These are phyloP conservation scores for Carallia brachiata DNA, from an alignment of 345 rosid species.

Conservation along the genomic window DNA sequence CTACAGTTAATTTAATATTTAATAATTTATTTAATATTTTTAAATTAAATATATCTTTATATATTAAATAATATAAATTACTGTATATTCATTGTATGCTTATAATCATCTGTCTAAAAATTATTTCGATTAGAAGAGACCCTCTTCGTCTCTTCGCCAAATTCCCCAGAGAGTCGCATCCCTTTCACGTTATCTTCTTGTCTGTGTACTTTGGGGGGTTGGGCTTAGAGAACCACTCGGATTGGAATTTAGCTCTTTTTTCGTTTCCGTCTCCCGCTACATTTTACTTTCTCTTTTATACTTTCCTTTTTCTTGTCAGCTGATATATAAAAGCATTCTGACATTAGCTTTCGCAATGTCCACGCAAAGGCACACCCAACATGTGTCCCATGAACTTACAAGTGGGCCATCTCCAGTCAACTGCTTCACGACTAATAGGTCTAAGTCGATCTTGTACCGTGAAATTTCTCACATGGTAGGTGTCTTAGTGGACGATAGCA, in stretches of 20 bases:
- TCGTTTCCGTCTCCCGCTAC: not conserved
- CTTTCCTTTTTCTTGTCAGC: not conserved
- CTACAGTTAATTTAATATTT: too few species aligned
- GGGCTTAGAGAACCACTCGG: not conserved
- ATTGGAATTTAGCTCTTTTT: not conserved
- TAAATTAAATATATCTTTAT: too few species aligned
- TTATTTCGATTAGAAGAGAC: too few species aligned
- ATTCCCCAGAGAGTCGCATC: not conserved
- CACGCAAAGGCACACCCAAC: slow-evolving; percentile 3
- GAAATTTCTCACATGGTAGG: too few species aligned
- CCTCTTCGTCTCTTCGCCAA: not conserved
- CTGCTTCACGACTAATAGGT: not conserved
- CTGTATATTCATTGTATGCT: too few species aligned
- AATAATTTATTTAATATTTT: too few species aligned
- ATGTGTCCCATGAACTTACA: not conserved
- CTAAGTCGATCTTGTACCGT: not conserved
- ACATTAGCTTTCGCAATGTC: not conserved
- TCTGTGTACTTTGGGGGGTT: not conserved
- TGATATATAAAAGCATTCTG: not conserved
- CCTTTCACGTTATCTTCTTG: not conserved
- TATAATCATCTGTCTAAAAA: too few species aligned
- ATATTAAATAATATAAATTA: too few species aligned
- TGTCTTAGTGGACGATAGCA: too few species aligned
- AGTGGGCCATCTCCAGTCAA: not conserved
- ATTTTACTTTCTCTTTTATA: not conserved